Percentiles rank a stretch among this genome's conserved stretches.
Conservation (phyloP, 441 rosid genomes). For the Pelargonium citronellum region DNA sequence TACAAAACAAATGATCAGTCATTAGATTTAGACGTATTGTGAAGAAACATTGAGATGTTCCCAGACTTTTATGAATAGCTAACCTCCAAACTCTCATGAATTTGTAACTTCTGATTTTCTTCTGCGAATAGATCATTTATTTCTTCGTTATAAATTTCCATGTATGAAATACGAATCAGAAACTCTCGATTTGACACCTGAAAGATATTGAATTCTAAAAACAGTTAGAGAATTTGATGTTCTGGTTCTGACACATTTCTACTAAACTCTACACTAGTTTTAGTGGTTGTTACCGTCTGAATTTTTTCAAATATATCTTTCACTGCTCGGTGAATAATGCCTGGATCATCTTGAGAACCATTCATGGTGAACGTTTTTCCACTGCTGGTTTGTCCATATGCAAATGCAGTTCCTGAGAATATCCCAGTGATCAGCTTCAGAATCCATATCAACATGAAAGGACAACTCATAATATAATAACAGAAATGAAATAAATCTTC, state of each 20-base stretch:
- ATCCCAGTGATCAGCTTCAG: not conserved
- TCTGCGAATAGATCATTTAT: conserved; percentile 72
- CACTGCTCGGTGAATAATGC: conserved; percentile 68
- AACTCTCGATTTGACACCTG: conserved; percentile 76
- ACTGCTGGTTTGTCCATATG: conserved; percentile 95
- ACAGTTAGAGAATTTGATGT: conserved; percentile 6
- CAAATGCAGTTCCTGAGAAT: conserved; percentile 74
- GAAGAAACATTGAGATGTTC: not conserved
- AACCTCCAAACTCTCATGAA: conserved; percentile 94
- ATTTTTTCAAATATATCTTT: conserved; percentile 57
- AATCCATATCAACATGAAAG: not conserved
- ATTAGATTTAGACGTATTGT: conserved; percentile 1
- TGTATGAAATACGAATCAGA: conserved; percentile 81
- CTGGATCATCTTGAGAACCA: conserved; percentile 66
- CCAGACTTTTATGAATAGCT: conserved; percentile 11
- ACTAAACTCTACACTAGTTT: not conserved
- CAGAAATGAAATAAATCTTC: not conserved
- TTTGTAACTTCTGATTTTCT: conserved; percentile 73
- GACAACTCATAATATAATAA: not conserved
- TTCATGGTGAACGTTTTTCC: conserved; percentile 95
- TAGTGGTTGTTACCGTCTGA: conserved; percentile 32
- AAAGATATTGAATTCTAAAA: conserved; percentile 12
- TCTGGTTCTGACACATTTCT: not conserved
- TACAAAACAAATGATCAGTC: conserved; percentile 21
- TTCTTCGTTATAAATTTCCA: conserved; percentile 93